Evolutionary conservation across 257 asterid species (phyloP).

Genomic region (Rehmannia glutinosa): DNA sequence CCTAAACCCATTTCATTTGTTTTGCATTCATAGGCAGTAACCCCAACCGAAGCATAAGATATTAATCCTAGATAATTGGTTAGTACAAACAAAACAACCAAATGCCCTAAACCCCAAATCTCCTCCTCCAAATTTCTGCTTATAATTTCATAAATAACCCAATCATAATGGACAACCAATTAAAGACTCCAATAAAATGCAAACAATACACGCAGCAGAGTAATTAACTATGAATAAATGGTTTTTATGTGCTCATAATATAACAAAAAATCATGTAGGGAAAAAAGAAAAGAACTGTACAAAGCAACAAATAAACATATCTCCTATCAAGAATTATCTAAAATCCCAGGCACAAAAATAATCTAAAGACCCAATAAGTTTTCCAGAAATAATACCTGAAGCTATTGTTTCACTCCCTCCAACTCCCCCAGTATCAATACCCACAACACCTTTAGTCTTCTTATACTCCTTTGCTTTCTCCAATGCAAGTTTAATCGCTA

Average conservation of each 20-base stretch:
- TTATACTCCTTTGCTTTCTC: slow-evolving; percentile 58
- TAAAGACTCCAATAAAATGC: not conserved
- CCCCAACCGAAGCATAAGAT: not conserved
- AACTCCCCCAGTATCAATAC: too few relatives aligned
- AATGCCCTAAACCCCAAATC: slow-evolving; percentile 6
- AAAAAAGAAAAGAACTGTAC: too few relatives aligned
- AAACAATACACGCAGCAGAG: too few relatives aligned
- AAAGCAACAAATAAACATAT: not conserved
- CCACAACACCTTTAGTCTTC: slow-evolving; percentile 35
- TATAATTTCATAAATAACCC: not conserved
- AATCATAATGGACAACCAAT: not conserved
- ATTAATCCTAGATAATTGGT: not conserved
- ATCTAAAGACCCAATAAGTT: not conserved
- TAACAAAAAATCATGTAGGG: too few relatives aligned
- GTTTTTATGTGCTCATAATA: too few relatives aligned
- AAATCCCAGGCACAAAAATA: not conserved
- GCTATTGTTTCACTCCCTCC: slow-evolving; percentile 9
- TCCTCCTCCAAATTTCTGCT: not conserved
- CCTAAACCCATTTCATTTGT: slow-evolving; percentile 1
- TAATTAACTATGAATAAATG: too few relatives aligned
- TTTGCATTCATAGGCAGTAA: slow-evolving; percentile 5
- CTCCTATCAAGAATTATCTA: not conserved
- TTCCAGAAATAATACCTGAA: slow-evolving; percentile 39
- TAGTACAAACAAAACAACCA: slow-evolving; percentile 2
- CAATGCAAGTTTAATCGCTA: slow-evolving; percentile 40